Evolutionary conservation across 2,329 filamentous ascomycete genomes (phyloP).

Genomic region (Pseudodiploospora longispora): DNA sequence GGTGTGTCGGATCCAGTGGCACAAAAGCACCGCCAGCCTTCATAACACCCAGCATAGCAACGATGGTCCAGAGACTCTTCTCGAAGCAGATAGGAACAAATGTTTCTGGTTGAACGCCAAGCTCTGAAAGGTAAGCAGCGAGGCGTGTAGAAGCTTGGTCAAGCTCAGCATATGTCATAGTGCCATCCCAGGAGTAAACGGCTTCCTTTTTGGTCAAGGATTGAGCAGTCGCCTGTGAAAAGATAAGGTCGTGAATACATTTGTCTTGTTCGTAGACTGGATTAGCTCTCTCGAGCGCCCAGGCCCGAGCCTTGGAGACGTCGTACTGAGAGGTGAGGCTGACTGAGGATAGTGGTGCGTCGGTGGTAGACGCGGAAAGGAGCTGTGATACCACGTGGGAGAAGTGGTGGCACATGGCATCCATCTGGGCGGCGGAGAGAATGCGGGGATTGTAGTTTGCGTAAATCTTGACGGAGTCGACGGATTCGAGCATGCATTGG

Average conservation of each 20-base stretch:
- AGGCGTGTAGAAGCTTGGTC: not conserved
- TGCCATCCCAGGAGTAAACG: not conserved
- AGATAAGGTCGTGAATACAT: not conserved
- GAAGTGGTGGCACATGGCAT: too few species aligned
- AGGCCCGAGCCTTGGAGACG: too few species aligned
- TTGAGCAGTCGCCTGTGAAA: not conserved
- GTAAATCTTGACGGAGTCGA: not conserved
- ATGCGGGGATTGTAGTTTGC: not conserved
- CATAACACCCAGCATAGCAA: slow-evolving; percentile 8
- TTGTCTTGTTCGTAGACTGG: too few species aligned
- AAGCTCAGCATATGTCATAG: not conserved
- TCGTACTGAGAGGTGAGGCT: too few species aligned
- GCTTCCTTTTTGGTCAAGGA: not conserved
- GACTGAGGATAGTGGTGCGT: too few species aligned
- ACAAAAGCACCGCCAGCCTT: slow-evolving; percentile 11
- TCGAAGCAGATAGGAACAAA: slow-evolving; percentile 10
- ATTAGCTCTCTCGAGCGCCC: too few species aligned
- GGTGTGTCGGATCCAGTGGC: slow-evolving; percentile 7
- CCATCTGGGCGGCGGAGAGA: not conserved
- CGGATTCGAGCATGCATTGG: not conserved
- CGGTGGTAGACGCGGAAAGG: too few species aligned
- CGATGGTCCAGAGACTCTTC: slow-evolving; percentile 8
- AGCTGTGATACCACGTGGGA: too few species aligned
- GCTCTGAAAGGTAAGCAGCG: not conserved
- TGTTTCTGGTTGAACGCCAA: slow-evolving; percentile 14